Base-by-base conservation (phyloP, 2,329 filamentous ascomycete species). In the Torrubiella hemipterigena region DNA sequence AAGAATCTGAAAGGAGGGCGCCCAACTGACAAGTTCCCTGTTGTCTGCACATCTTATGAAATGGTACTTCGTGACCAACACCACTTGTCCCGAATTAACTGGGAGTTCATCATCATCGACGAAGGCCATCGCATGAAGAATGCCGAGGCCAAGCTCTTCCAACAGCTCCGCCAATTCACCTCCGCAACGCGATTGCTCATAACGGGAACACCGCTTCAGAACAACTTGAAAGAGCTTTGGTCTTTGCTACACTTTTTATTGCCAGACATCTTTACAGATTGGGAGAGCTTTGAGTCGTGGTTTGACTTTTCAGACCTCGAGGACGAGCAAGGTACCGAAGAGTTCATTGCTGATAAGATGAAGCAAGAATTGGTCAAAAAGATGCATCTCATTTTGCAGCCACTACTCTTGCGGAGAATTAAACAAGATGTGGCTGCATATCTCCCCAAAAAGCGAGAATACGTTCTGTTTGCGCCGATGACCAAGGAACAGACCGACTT, bases 71-170 rank as follows among this genome's bases (percentile, higher is more conserved):
- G 85, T 44, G 91, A 98, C 49, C 76, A 83, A 22, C 80, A 85
- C 31, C 78, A 78, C 21, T 60, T 98, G 5, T 76, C 77, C 1
- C 79, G 81, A 35, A 89, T 93, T 34, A 80, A 86, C 21, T 98
- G 91, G 91, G 85, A 93, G 32, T 95, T 94, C 44, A 95, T 98
- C 47, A 91, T 98, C 42, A 93, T 98, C 38, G 89, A 98, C 43
- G 91, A 98, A 57, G 91, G 91, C 0, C 91, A 98, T 50, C 80
- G 91, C 2, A 77, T 98, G 68, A 98, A 98, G 61, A 98, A 98
- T 41, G 80, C 93, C 39, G 87, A 96, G 30, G 93, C 89, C 18
- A 82, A 84, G 35, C 65, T 98, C 0, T 94, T 96, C 40, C 80
- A 84, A 29, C 85, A 94, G 42, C 61, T 98, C 0, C 76, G 91